Evolutionary conservation across 2,329 filamentous ascomycete genomes (phyloP).

Genomic region (Sordariomycetes sp.): DNA sequence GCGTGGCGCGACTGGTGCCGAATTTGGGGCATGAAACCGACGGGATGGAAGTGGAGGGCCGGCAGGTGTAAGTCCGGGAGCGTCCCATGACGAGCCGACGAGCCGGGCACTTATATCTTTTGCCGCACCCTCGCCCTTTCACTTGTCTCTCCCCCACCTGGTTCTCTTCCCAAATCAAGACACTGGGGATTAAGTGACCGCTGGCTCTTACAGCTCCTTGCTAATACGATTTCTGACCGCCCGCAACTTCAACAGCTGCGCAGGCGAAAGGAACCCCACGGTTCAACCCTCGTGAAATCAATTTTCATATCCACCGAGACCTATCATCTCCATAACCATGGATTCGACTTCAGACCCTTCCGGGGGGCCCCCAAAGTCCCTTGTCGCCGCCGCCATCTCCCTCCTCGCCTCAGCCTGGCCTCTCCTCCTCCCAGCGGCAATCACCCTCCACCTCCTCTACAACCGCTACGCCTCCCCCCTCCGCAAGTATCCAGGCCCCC

Average conservation of each 20-base stretch:
- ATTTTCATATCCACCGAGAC: not conserved
- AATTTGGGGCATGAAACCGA: no score
- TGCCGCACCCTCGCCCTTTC: not conserved
- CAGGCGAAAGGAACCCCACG: not conserved
- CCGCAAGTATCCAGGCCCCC: constrained; percentile 59
- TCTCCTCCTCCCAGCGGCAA: constrained; percentile 16
- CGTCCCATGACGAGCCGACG: no score
- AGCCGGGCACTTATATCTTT: no score
- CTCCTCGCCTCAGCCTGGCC: constrained; percentile 32
- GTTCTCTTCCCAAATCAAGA: not conserved
- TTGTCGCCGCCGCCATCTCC: not conserved
- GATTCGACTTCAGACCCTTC: not conserved
- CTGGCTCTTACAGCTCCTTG: not conserved
- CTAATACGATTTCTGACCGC: not conserved
- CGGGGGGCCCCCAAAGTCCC: not conserved
- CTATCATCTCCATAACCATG: not conserved
- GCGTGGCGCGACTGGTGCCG: not conserved
- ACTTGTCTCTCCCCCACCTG: not conserved
- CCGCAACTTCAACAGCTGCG: constrained; percentile 5
- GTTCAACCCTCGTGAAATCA: not conserved
- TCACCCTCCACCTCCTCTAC: constrained; percentile 29
- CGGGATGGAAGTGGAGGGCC: not conserved
- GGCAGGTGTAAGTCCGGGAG: not conserved
- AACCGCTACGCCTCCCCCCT: constrained; percentile 45
- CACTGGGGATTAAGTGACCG: not conserved